phyloP scores from a whole-genome alignment of 805 yeast genomes.

The Pichia thaimueangensis region DNA sequence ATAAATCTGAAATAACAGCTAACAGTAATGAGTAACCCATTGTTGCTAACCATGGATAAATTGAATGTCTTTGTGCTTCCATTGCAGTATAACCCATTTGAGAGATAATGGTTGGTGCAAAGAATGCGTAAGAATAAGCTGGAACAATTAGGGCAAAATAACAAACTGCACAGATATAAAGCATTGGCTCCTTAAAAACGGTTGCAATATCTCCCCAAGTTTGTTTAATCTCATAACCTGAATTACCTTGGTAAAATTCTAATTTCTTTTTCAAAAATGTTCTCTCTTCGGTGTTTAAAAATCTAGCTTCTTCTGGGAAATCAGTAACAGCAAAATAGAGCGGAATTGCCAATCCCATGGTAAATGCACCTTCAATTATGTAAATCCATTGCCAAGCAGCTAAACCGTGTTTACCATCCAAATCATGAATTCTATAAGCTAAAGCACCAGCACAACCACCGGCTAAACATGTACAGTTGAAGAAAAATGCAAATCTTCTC shows the following conservation, averaged over 20 bases:
- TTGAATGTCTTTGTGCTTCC: constrained; percentile 71
- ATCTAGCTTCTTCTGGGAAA: constrained; percentile 65
- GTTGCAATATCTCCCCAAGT: constrained; percentile 37
- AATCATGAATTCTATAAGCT: constrained; percentile 55
- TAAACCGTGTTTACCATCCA: constrained; percentile 40
- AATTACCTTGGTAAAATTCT: constrained; percentile 43
- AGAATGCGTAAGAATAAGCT: constrained; percentile 68
- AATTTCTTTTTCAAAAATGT: constrained; percentile 52
- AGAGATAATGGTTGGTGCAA: constrained; percentile 60
- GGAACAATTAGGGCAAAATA: constrained; percentile 66
- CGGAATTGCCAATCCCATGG: constrained; percentile 29
- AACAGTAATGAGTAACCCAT: constrained; percentile 57
- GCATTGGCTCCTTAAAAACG: constrained; percentile 54
- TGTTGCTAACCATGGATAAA: constrained; percentile 79
- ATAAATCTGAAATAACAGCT: constrained; percentile 56
- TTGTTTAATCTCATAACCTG: constrained; percentile 43
- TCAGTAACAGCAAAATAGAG: constrained; percentile 50
- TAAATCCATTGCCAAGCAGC: constrained; percentile 42
- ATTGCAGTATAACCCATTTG: constrained; percentile 61
- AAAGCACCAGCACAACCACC: constrained; percentile 76
- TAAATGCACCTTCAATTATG: constrained; percentile 33
- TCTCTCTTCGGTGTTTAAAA: constrained; percentile 44
- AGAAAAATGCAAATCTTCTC: constrained; percentile 60
- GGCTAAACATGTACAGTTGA: constrained; percentile 65
- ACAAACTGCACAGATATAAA: constrained; percentile 51